Evolutionary conservation across 2,329 filamentous ascomycete species (phyloP), one percentile per base, ranked within the genome.

Genomic region (Leptoxyphium fumago): DNA sequence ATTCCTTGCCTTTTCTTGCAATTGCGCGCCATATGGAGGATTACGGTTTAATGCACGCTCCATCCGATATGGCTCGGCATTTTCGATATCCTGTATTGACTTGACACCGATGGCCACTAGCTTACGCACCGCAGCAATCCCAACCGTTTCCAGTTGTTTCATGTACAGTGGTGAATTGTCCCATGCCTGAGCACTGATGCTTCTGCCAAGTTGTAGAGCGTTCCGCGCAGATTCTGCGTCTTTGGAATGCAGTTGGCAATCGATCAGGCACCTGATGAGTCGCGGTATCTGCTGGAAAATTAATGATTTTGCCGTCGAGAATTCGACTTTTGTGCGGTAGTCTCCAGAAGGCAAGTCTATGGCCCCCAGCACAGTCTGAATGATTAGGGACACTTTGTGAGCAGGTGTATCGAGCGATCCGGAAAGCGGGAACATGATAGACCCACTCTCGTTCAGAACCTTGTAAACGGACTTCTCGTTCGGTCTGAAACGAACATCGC

Each of bases 121-220:
- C 58, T 83, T 91, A 32, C 81, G 74, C 50, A 84, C 78, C n/a
- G 76, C 74, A 1, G 80, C 84, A 4, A 77, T 68, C 0, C 91
- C 91, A 48, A 96, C 75, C 2, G 78, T 75, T 0, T 84, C 77
- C 1, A 98, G 72, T 59, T 96, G 89, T 47, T 82, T 82, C 55
- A 98, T 73, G 52, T 95, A 84, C 17, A 82, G 70, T 0, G 84
- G 76, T 2, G 79, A 83, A 29, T 82, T 78, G 55, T 98, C 91
- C 91, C 88, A 94, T 1, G 72, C 72, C 46, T 74, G 75, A 2
- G 87, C 83, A 17, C 77, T 74, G 42, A 96, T 65, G 50, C 84
- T 86, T 45, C 89, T 74, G 40, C 82, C 74, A 5, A 96, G 72
- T 55, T 89, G 82, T 1, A 96, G 71, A 5, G 82, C 82, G 48